Percentiles rank a stretch among this genome's conserved stretches.
phyloP scores from a whole-genome alignment of 2,329 filamentous ascomycete genomes.

The Alternaria ventricosa region DNA sequence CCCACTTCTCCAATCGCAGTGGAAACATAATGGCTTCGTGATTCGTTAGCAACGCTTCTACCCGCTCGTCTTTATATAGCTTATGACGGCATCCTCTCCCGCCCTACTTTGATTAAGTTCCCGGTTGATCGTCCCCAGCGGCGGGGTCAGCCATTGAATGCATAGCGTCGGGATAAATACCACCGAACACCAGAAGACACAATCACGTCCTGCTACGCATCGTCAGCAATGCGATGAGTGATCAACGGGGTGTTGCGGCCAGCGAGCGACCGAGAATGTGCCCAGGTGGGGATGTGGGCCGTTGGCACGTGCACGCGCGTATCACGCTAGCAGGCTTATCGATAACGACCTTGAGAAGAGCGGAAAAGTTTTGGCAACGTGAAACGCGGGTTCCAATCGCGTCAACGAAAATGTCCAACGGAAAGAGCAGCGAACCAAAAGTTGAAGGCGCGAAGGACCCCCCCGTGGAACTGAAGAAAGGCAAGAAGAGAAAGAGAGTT shows the following conservation, averaged over 20 bases:
- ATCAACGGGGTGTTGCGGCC: background rate
- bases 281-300: conserved; percentile 1
- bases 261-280: background rate
- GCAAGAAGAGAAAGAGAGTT: conserved; percentile 45
- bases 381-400: conserved; percentile 3
- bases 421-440: conserved; percentile 7
- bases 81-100: conserved; percentile 1
- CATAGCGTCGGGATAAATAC: conserved; percentile 14
- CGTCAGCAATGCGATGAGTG: background rate
- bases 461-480: conserved; percentile 20
- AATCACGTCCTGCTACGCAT: background rate
- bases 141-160: conserved; percentile 27
- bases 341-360: conserved; percentile 23
- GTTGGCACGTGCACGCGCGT: background rate
- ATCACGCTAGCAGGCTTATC: conserved; percentile 23
- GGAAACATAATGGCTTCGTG: conserved; percentile 15
- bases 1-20: background rate
- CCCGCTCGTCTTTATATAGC: conserved; percentile 9
- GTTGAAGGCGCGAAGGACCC: background rate
- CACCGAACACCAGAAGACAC: background rate
- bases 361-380: conserved; percentile 24
- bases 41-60: background rate
- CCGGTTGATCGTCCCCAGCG: conserved; percentile 19
- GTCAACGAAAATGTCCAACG: conserved; percentile 22
- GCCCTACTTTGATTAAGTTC: conserved; percentile 28